Conservation (phyloP, 177 flowering plant species). For the Vitis hybrid region DNA sequence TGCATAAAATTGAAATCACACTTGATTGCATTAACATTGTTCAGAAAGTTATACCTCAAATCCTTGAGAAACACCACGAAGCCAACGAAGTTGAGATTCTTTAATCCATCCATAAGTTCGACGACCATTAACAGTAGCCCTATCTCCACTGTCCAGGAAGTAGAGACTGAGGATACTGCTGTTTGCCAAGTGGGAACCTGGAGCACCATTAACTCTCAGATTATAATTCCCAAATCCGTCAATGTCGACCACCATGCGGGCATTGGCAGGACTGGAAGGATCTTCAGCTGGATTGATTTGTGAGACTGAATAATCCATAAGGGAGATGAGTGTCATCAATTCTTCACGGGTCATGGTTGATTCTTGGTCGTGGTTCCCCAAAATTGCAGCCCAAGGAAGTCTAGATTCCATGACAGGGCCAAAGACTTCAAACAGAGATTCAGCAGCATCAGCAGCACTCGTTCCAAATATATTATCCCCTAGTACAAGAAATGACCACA, state of each 20-base stretch:
- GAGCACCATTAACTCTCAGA: slow-evolving; percentile 60
- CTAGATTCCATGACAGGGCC: slow-evolving; percentile 59
- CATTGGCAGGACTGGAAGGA: slow-evolving; percentile 10
- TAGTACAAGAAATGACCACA: slow-evolving; percentile 15
- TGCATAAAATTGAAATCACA: too few species aligned
- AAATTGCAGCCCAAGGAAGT: slow-evolving; percentile 90
- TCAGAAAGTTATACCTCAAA: not conserved
- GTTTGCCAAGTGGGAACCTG: slow-evolving; percentile 66
- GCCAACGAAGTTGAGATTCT: slow-evolving; percentile 87
- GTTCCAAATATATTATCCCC: slow-evolving; percentile 92
- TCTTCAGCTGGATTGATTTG: slow-evolving; percentile 49
- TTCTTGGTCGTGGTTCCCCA: slow-evolving; percentile 96
- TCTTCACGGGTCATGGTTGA: slow-evolving; percentile 86
- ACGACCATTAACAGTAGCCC: slow-evolving; percentile 51
- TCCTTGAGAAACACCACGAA: slow-evolving; percentile 39
- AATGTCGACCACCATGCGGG: slow-evolving; percentile 23
- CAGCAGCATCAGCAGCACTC: slow-evolving; percentile 82
- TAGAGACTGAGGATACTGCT: slow-evolving; percentile 66
- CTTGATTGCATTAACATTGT: too few species aligned
- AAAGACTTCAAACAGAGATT: slow-evolving; percentile 69
- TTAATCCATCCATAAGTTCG: slow-evolving; percentile 88
- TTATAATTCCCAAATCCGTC: slow-evolving; percentile 93
- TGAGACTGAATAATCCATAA: slow-evolving; percentile 83
- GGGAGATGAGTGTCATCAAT: slow-evolving; percentile 70
- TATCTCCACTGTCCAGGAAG: slow-evolving; percentile 91